phyloP scores from a whole-genome alignment of 345 rosid species.

The Aquilaria sinensis region DNA sequence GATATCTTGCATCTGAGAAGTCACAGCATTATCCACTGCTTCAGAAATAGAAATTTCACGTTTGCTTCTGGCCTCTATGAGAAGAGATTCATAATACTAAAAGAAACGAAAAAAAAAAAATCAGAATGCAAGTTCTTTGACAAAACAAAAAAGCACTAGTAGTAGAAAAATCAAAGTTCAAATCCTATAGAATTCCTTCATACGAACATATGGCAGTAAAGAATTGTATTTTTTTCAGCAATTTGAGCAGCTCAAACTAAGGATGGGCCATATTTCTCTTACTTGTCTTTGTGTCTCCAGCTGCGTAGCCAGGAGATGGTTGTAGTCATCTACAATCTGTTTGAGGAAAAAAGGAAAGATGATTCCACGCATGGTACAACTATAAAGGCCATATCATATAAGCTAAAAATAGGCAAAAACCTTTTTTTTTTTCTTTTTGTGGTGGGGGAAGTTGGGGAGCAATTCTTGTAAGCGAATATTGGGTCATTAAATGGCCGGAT shows the following conservation, averaged over 20 bases:
- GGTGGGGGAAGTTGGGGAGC: too few species aligned
- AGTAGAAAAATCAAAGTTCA: background rate
- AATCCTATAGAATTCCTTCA: constrained; percentile 3
- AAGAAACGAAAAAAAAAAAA: constrained; percentile 1
- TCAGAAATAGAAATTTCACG: constrained; percentile 49
- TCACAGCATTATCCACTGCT: constrained; percentile 62
- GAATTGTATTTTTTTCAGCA: too few species aligned
- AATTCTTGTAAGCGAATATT: too few species aligned
- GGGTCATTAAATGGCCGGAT: background rate
- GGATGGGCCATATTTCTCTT: constrained; percentile 15
- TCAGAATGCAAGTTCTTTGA: background rate
- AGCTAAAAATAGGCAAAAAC: background rate
- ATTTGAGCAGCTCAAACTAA: too few species aligned
- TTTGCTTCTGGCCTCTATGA: constrained; percentile 66
- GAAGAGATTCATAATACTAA: constrained; percentile 75
- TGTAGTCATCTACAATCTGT: constrained; percentile 83
- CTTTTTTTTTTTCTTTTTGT: too few species aligned
- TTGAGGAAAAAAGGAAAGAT: constrained; percentile 10
- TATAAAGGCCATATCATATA: background rate
- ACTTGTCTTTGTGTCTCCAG: constrained; percentile 82
- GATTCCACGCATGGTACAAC: background rate
- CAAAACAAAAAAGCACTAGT: background rate
- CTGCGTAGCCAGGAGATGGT: constrained; percentile 79
- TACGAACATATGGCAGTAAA: background rate
- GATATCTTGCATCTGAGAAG: constrained; percentile 50